phyloP scores from a whole-genome alignment of 257 asterid genomes.

The Mentha longifolia region DNA sequence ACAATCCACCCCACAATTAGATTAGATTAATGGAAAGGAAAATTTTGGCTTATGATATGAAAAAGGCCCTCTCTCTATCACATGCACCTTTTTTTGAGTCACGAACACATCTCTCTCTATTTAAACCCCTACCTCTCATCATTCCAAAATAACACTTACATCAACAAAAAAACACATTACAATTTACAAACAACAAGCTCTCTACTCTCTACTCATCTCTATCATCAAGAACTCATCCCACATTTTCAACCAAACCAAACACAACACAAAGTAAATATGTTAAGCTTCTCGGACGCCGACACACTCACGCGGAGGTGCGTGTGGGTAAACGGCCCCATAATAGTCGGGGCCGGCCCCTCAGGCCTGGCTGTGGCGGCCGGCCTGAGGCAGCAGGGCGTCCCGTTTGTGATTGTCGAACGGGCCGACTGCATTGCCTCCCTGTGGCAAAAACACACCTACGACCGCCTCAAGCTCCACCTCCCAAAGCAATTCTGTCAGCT shows the following conservation, averaged over 20 bases:
- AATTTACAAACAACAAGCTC: background rate
- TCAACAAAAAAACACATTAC: background rate
- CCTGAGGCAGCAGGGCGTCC: conserved; percentile 62
- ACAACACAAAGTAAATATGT: conserved; percentile 32
- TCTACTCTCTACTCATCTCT: background rate
- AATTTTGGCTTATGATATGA: conserved; percentile 52
- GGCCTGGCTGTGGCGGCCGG: conserved; percentile 92
- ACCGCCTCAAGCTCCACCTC: conserved; percentile 81
- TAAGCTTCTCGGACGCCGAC: conserved; percentile 38
- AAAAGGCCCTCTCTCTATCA: conserved; percentile 48
- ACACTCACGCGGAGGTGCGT: conserved; percentile 45
- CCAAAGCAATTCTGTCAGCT: conserved; percentile 78
- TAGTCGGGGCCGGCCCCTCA: conserved; percentile 79
- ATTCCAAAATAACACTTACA: conserved; percentile 20
- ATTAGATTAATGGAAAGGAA: conserved; percentile 12
- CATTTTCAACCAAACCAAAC: background rate
- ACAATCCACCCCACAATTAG: conserved; percentile 13
- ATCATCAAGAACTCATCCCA: background rate
- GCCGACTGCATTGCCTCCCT: conserved; percentile 85
- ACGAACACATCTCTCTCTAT: conserved; percentile 38
- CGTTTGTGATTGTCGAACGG: conserved; percentile 69
- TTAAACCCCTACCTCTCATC: conserved; percentile 36
- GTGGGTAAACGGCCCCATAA: conserved; percentile 71
- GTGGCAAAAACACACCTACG: conserved; percentile 82
- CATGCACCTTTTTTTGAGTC: conserved; percentile 42